phyloP scores from a whole-genome alignment of 2,329 filamentous ascomycete species.

The Hansfordia pulvinata region DNA sequence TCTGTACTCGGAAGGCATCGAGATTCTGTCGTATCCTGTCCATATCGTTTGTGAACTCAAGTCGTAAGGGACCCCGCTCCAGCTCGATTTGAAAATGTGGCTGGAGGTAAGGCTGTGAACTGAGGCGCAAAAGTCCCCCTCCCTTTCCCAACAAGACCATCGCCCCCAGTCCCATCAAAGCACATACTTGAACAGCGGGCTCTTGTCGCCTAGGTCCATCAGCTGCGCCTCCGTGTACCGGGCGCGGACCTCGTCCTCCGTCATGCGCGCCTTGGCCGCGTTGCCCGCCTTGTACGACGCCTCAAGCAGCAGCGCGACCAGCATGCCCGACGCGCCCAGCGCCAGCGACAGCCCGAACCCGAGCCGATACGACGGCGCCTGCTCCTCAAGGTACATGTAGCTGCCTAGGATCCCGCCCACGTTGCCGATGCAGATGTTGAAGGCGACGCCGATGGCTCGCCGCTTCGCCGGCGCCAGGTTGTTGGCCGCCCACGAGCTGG shows the following conservation, averaged over 20 bases:
- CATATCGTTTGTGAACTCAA: too few species aligned
- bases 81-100: too few species aligned
- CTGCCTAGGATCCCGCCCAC: constrained; percentile 20
- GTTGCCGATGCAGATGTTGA: constrained; percentile 25
- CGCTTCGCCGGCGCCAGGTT: constrained; percentile 23
- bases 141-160: too few species aligned
- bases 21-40: too few species aligned
- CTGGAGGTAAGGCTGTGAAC: too few species aligned
- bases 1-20: too few species aligned
- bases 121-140: too few species aligned
- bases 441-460: constrained; percentile 25
- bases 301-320: constrained; percentile 4
- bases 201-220: constrained; percentile 16
- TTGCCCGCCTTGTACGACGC: constrained; percentile 8
- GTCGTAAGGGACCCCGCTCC: too few species aligned
- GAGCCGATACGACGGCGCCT: constrained; percentile 18
- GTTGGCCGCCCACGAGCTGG: constrained; percentile 25
- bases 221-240: constrained; percentile 16
- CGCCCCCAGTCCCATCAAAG: too few species aligned
- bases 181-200: constrained; percentile 17
- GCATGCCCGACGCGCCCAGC: constrained; percentile 9
- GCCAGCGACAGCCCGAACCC: constrained; percentile 18
- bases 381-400: constrained; percentile 17
- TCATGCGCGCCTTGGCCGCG: constrained; percentile 9
- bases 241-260: constrained; percentile 12